phyloP scores from a whole-genome alignment of 73 alveolate genomes.

The Durusdinium trenchii region DNA sequence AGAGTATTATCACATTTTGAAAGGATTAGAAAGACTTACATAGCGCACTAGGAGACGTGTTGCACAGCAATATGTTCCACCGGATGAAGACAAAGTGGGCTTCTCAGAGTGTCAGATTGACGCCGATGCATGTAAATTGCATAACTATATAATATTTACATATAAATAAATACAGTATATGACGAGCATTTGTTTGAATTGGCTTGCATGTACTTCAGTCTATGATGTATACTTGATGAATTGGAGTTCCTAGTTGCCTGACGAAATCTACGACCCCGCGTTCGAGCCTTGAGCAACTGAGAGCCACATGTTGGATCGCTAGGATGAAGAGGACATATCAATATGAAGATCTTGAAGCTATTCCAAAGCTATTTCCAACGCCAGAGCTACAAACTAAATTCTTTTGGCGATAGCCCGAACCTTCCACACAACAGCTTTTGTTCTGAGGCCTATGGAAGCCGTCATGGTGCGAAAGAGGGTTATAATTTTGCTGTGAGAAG shows the following conservation, averaged over 20 bases:
- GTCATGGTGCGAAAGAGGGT: conserved; percentile 59
- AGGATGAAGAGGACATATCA: too few relatives aligned
- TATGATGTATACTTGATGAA: neutral
- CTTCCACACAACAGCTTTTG: neutral
- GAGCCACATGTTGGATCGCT: too few relatives aligned
- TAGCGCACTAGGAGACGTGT: conserved; percentile 47
- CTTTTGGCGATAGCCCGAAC: too few relatives aligned
- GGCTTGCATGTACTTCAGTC: neutral
- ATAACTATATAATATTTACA: neutral
- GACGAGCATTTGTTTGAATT: neutral
- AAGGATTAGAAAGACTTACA: too few relatives aligned
- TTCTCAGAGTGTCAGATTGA: neutral
- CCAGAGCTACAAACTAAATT: too few relatives aligned
- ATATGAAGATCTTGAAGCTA: too few relatives aligned
- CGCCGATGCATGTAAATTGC: neutral
- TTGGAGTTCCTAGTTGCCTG: neutral
- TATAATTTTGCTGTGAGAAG: conserved; percentile 11
- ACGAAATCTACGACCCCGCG: conserved; percentile 58
- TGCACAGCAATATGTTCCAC: conserved; percentile 20
- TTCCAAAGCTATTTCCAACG: too few relatives aligned
- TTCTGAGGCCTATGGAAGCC: conserved; percentile 25
- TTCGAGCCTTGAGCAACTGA: neutral
- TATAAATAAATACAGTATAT: neutral
- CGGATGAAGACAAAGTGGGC: conserved; percentile 17
- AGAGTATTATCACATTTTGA: too few relatives aligned